These are phyloP conservation scores for Wickerhamomyces subpelliculosus DNA, from an alignment of 805 yeast species.

Conservation along the genomic window DNA sequence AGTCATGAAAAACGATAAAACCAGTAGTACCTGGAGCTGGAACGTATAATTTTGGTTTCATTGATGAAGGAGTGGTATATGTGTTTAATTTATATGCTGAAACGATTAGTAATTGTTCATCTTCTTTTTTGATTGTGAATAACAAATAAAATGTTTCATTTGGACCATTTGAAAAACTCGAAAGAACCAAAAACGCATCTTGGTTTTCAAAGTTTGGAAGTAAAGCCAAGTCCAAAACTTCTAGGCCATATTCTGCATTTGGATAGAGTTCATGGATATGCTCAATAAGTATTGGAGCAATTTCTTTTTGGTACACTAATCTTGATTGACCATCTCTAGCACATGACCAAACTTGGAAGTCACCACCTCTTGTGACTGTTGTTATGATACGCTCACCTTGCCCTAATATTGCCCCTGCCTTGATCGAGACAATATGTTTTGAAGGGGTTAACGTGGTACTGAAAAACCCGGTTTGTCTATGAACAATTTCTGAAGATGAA, in stretches of 20 bases:
- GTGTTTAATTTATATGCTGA: conserved; percentile 64
- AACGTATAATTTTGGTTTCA: conserved; percentile 42
- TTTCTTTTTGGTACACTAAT: conserved; percentile 28
- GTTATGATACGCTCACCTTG: conserved; percentile 41
- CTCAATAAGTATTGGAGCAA: conserved; percentile 30
- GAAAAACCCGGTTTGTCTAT: conserved; percentile 28
- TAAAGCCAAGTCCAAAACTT: conserved; percentile 57
- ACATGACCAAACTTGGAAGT: conserved; percentile 41
- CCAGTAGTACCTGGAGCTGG: conserved; percentile 58
- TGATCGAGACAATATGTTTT: conserved; percentile 49
- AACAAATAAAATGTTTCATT: conserved; percentile 37
- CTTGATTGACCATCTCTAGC: conserved; percentile 37
- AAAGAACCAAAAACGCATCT: conserved; percentile 41
- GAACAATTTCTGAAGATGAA: conserved; percentile 16
- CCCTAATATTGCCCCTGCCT: conserved; percentile 43
- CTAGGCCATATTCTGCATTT: conserved; percentile 42
- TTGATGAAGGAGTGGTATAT: conserved; percentile 25
- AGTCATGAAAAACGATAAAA: conserved; percentile 49
- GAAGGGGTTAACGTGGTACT: conserved; percentile 20
- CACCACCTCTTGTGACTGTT: conserved; percentile 36
- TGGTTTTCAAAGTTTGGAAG: conserved; percentile 28
- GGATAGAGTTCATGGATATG: conserved; percentile 43
- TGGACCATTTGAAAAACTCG: conserved; percentile 23
- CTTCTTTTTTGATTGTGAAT: conserved; percentile 45
- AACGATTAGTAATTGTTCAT: conserved; percentile 44